phyloP scores from a whole-genome alignment of 495 filamentous ascomycete genomes.

The Talaromyces borbonicus region DNA sequence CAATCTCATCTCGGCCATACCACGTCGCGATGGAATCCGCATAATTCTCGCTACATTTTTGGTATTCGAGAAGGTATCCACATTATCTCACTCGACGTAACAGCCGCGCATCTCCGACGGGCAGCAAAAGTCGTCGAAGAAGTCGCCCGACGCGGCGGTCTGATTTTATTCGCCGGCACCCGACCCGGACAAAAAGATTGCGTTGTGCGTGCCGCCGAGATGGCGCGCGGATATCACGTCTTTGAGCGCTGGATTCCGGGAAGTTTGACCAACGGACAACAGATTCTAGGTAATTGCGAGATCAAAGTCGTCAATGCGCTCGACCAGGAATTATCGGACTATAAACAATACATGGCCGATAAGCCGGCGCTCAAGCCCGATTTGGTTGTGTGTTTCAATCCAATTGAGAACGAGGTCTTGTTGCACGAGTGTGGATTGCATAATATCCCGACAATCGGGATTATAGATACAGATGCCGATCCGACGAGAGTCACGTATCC shows the following conservation, averaged over 20 bases:
- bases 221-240: constrained; percentile 73
- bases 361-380: constrained; percentile 67
- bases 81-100: constrained; percentile 84
- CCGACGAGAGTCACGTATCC: constrained; percentile 93
- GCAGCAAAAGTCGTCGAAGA: constrained; percentile 84
- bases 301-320: constrained; percentile 61
- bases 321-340: constrained; percentile 56
- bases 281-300: constrained; percentile 60
- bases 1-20: constrained; percentile 88
- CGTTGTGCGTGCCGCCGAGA: constrained; percentile 71
- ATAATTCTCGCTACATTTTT: constrained; percentile 90
- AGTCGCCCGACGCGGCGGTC: constrained; percentile 69
- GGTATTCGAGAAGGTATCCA: constrained; percentile 85
- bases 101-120: constrained; percentile 76
- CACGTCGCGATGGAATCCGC: constrained; percentile 90
- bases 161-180: constrained; percentile 87
- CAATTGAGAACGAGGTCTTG: constrained; percentile 79
- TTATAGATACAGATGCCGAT: constrained; percentile 90
- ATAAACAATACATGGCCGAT: constrained; percentile 51
- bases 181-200: constrained; percentile 63
- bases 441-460: constrained; percentile 85
- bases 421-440: constrained; percentile 84
- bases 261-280: constrained; percentile 82
- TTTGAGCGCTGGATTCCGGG: constrained; percentile 94
- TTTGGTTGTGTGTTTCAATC: constrained; percentile 86